A percentile compares a stretch with the other conserved stretches of the same genome.
phyloP scores from a whole-genome alignment of 306 rosid genomes.

The Betula pendula region DNA sequence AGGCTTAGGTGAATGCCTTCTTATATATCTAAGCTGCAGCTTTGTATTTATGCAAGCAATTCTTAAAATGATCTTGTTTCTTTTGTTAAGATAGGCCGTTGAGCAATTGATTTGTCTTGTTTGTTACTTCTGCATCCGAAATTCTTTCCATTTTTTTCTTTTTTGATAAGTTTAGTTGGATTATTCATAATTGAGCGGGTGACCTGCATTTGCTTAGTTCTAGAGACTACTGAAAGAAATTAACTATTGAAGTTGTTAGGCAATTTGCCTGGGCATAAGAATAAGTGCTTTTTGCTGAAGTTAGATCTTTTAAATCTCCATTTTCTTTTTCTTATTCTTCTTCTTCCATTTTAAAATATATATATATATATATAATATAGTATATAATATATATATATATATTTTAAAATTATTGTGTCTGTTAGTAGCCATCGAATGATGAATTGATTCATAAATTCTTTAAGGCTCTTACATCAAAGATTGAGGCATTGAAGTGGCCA shows the following conservation, averaged over 20 bases:
- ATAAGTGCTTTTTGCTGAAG: neutral
- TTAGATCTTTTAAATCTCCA: neutral
- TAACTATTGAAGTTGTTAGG: neutral
- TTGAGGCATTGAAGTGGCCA: neutral
- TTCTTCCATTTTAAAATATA: no score
- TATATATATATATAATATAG: no score
- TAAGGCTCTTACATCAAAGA: neutral
- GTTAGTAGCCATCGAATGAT: neutral
- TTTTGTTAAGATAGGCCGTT: neutral
- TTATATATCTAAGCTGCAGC: neutral
- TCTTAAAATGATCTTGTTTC: neutral
- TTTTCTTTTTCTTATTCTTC: neutral
- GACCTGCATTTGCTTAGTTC: neutral
- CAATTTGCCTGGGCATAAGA: neutral
- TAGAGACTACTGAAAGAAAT: neutral
- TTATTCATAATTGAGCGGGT: neutral
- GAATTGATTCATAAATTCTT: neutral
- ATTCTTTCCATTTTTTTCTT: neutral
- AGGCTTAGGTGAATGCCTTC: neutral
- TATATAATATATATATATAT: no score
- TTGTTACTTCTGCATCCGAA: neutral
- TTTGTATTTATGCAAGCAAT: neutral
- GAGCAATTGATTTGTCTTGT: neutral
- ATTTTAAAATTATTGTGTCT: neutral
- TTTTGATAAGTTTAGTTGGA: neutral